phyloP scores from a whole-genome alignment of 345 rosid species.

The Carallia pectinifolia region DNA sequence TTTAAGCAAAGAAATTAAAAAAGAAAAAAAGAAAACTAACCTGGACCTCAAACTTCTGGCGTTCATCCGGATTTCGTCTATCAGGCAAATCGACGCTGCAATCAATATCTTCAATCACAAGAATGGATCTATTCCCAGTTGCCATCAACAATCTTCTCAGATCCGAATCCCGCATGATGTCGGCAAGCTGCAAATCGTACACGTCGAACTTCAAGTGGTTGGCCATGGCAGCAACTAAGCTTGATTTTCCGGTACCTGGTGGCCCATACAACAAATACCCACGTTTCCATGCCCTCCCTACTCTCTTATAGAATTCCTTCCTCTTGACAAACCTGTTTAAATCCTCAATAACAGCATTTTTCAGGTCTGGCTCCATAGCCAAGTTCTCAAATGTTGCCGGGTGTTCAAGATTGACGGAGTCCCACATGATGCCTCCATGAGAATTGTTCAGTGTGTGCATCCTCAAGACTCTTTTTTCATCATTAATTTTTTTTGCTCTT shows the following conservation, averaged over 20 bases:
- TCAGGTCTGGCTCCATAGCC: constrained; percentile 40
- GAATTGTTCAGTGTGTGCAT: constrained; percentile 41
- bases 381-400: constrained; percentile 50
- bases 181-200: constrained; percentile 50
- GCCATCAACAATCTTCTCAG: constrained; percentile 42
- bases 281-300: constrained; percentile 61
- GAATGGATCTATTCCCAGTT: constrained; percentile 47
- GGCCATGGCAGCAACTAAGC: constrained; percentile 62
- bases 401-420: constrained; percentile 46
- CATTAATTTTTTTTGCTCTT: constrained; percentile 27
- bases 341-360: constrained; percentile 43
- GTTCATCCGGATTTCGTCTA: constrained; percentile 1
- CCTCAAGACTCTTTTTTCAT: constrained; percentile 41
- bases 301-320: constrained; percentile 47
- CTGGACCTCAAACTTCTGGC: background rate
- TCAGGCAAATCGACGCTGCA: constrained; percentile 27
- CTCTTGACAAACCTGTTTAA: constrained; percentile 48
- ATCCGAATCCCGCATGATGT: constrained; percentile 35
- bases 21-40: background rate
- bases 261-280: constrained; percentile 57
- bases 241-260: constrained; percentile 64
- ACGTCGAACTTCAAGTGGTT: constrained; percentile 55
- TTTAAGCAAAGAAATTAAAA: background rate
- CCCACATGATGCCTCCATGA: constrained; percentile 31
- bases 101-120: constrained; percentile 61